Evolutionary conservation across 2,329 filamentous ascomycete genomes (phyloP).

Genomic region (Zymoseptoria crescenta): DNA sequence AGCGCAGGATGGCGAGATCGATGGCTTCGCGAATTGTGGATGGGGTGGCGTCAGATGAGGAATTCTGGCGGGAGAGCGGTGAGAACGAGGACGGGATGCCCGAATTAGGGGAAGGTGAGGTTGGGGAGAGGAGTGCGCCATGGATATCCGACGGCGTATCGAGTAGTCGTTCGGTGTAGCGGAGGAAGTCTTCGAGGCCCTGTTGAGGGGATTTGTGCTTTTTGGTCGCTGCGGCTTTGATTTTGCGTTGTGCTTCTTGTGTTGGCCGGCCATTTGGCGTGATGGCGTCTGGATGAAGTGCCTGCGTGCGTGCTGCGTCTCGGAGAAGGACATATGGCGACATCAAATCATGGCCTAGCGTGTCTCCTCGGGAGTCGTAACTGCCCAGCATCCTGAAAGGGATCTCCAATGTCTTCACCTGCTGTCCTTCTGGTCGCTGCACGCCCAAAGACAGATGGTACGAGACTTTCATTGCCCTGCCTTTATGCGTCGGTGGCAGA

Average conservation of each 20-base stretch:
- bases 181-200: conserved; percentile 57
- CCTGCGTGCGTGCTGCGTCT: conserved; percentile 60
- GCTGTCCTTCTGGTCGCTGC: conserved; percentile 72
- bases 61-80: conserved; percentile 43
- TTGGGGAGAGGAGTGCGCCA: conserved; percentile 63
- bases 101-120: conserved; percentile 45
- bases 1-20: conserved; percentile 76
- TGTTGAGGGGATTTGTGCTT: conserved; percentile 19
- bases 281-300: conserved; percentile 25
- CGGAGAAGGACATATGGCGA: conserved; percentile 82
- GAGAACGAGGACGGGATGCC: conserved; percentile 35
- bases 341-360: conserved; percentile 90
- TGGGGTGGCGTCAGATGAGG: conserved; percentile 37
- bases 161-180: conserved; percentile 69
- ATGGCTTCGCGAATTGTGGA: conserved; percentile 73
- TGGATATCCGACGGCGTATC: conserved; percentile 48
- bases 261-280: conserved; percentile 8
- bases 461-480: conserved; percentile 86
- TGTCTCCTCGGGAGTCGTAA: conserved; percentile 80
- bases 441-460: conserved; percentile 90
- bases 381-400: conserved; percentile 91
- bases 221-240: conserved; percentile 29
- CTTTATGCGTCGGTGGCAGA: conserved; percentile 82
- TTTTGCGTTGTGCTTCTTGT: conserved; percentile 8
- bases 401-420: conserved; percentile 82